Percentiles rank a stretch among this genome's conserved stretches.
Evolutionary conservation across 345 rosid species (phyloP).

Genomic region (Aethionema arabicum): DNA sequence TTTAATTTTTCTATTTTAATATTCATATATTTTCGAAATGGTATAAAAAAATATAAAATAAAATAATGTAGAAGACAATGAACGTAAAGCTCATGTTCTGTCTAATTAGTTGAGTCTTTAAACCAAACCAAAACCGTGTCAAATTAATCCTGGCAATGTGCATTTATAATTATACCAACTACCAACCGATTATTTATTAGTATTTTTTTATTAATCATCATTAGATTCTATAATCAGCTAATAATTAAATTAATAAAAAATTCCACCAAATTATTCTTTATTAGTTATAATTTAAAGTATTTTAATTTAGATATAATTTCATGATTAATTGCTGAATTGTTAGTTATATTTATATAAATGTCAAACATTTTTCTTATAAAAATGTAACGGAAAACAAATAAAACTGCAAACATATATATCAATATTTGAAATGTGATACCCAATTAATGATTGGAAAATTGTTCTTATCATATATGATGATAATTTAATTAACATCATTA

Average conservation of each 20-base stretch:
- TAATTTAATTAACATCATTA: background rate
- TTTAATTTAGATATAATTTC: constrained; percentile 14
- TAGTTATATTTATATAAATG: constrained; percentile 15
- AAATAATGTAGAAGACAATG: constrained; percentile 12
- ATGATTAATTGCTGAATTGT: background rate
- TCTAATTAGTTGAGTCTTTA: constrained; percentile 33
- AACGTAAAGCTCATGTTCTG: constrained; percentile 31
- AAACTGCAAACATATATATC: constrained; percentile 17
- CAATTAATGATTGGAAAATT: constrained; percentile 21
- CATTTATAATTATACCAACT: constrained; percentile 29
- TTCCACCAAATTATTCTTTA: background rate
- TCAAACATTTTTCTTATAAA: constrained; percentile 8
- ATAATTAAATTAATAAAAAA: constrained; percentile 12
- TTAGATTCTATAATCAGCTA: constrained; percentile 21
- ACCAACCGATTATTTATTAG: constrained; percentile 21
- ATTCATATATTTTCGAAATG: constrained; percentile 4
- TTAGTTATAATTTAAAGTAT: constrained; percentile 15
- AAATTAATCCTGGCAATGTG: constrained; percentile 26
- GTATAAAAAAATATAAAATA: background rate
- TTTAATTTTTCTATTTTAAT: constrained; percentile 8
- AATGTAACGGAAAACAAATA: constrained; percentile 3
- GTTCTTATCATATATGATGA: constrained; percentile 6
- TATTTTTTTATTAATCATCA: background rate
- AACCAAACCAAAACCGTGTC: constrained; percentile 39
- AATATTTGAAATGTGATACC: constrained; percentile 11